phyloP scores from a whole-genome alignment of 371 early-diverging fungal species.

The Zychaea mexicana region DNA sequence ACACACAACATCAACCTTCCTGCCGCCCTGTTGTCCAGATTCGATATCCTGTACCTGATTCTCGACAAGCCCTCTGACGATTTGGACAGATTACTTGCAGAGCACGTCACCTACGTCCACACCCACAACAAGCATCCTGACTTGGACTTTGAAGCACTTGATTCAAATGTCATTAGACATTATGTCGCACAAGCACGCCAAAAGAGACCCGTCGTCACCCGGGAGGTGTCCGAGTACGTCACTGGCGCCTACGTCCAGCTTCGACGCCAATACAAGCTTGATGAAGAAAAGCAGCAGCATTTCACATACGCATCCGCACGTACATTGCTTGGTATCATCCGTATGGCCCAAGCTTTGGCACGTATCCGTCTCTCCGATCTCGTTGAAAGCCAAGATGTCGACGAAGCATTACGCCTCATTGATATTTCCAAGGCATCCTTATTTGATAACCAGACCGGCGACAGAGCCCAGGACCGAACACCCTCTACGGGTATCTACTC shows the following conservation, averaged over 20 bases:
- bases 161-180: slow-evolving; percentile 76
- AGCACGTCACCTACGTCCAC: slow-evolving; percentile 94
- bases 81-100: slow-evolving; percentile 77
- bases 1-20: slow-evolving; percentile 97
- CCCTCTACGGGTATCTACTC: slow-evolving; percentile 66
- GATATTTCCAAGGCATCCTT: slow-evolving; percentile 81
- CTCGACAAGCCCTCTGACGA: slow-evolving; percentile 80
- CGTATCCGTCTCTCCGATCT: slow-evolving; percentile 82
- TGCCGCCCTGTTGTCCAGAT: slow-evolving; percentile 94
- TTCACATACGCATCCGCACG: slow-evolving; percentile 75
- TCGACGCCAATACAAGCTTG: slow-evolving; percentile 74
- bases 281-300: slow-evolving; percentile 59
- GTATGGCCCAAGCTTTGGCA: slow-evolving; percentile 91
- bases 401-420: slow-evolving; percentile 94
- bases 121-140: slow-evolving; percentile 77
- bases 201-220: slow-evolving; percentile 74
- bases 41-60: slow-evolving; percentile 95
- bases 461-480: slow-evolving; percentile 38
- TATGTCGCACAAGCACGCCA: slow-evolving; percentile 86
- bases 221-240: slow-evolving; percentile 80
- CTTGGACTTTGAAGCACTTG: slow-evolving; percentile 66
- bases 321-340: slow-evolving; percentile 90
- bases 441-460: slow-evolving; percentile 46
- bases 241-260: slow-evolving; percentile 88
- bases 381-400: slow-evolving; percentile 88